Conservation (phyloP, 345 rosid species). For the Eucalyptus fibrosa region DNA sequence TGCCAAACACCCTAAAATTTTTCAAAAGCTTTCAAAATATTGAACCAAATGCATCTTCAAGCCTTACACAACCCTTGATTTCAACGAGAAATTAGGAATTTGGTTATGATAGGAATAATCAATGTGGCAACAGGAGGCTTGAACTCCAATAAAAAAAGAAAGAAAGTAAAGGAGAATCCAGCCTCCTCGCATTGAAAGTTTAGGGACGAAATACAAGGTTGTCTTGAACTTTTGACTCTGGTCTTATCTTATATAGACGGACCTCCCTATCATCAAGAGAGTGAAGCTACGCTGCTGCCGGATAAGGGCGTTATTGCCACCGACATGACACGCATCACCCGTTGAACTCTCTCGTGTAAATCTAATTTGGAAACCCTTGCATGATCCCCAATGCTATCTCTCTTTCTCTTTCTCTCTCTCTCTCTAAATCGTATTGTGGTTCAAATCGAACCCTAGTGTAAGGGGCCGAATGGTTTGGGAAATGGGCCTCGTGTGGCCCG, state of each 20-base stretch:
- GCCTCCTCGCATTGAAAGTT: background rate
- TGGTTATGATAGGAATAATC: background rate
- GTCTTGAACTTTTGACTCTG: background rate
- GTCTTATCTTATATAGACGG: background rate
- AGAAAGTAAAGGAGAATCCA: background rate
- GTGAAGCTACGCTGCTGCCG: background rate
- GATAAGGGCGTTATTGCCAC: background rate
- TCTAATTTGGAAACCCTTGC: background rate
- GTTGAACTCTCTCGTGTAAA: background rate
- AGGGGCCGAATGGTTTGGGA: background rate
- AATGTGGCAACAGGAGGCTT: background rate
- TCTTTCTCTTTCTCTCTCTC: background rate
- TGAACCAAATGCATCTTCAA: background rate
- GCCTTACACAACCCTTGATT: background rate
- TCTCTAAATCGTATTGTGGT: background rate
- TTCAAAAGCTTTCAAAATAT: accelerated
- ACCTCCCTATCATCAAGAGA: background rate
- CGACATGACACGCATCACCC: background rate
- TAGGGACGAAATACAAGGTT: background rate
- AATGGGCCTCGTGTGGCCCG: background rate
- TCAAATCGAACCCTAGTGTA: background rate
- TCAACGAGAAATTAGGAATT: background rate
- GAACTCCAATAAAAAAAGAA: background rate
- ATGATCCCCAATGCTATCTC: background rate
- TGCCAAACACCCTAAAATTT: too few relatives aligned